A percentile compares a stretch with the other conserved stretches of the same genome.
Conservation (phyloP, 2,329 filamentous ascomycete species). For the Aspergillus neotritici region DNA sequence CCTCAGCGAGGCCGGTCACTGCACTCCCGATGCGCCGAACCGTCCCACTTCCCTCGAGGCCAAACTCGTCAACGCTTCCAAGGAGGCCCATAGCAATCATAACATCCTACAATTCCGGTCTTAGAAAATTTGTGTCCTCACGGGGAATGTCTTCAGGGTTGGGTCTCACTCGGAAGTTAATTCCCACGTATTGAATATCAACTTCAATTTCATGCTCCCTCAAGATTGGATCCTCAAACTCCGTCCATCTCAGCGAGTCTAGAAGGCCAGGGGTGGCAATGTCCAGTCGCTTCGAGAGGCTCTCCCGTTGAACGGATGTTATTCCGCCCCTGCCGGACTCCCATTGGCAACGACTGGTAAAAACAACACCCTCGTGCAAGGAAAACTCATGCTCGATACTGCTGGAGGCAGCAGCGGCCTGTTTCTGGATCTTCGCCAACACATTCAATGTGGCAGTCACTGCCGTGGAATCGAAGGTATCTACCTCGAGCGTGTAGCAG, state of each 20-base stretch:
- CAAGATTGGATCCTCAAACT: neutral
- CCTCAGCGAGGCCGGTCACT: constrained; percentile 21
- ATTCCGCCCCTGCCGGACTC: neutral
- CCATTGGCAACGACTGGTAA: neutral
- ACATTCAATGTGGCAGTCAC: too few relatives aligned
- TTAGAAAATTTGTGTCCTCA: neutral
- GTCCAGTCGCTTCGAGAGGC: neutral
- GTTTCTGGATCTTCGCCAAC: too few relatives aligned
- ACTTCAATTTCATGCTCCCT: neutral
- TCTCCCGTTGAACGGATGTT: too few relatives aligned
- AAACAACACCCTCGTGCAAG: neutral
- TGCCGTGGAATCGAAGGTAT: too few relatives aligned
- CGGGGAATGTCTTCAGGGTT: neutral
- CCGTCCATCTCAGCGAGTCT: neutral
- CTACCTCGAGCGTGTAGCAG: too few relatives aligned
- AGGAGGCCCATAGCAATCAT: constrained; percentile 30
- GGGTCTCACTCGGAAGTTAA: constrained; percentile 2
- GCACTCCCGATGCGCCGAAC: constrained; percentile 24
- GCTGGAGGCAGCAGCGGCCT: too few relatives aligned
- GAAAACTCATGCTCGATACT: constrained; percentile 1
- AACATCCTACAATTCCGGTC: constrained; percentile 1
- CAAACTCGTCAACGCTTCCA: constrained; percentile 16
- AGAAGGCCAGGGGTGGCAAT: neutral
- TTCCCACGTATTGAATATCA: neutral
- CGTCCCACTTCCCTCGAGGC: constrained; percentile 29